Evolutionary conservation across 1,284 basidiomycete genomes (phyloP), one percentile per base, ranked within the genome.

Genomic region (Moesziomyces antarcticus): DNA sequence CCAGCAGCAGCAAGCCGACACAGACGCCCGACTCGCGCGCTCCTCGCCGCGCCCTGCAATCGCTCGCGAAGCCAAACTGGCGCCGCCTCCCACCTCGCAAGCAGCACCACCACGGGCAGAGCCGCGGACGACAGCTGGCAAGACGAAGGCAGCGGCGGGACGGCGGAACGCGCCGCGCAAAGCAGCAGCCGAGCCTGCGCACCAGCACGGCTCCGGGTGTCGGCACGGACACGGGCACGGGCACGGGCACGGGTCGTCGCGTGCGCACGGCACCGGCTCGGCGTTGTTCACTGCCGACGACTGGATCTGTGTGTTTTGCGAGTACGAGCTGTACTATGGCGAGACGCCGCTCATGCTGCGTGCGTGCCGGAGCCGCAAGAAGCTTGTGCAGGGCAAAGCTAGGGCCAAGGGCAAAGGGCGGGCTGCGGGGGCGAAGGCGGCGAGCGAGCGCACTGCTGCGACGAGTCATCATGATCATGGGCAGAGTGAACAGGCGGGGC

Each of bases 221-320:
- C 13, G 35, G 13, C 59, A 58, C 57, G 45, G 51, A 56, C n/a
- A 30, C 30, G 59, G 56, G 5, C 64, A 60, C 14, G 40, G 50
- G 30, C 46, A 56, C 27, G 47, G 47, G 14, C 46, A 48, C 44
- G 37, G 46, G 10, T 14, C 35, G 14, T 16, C 13, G 11, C 50
- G 37, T 42, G 14, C 37, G 42, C 47, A 35, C 24, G 67, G 50
- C 27, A 52, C 47, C n/a, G 55, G 62, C 51, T 70, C 72, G 14
- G 73, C 56, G 22, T 54, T 56, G 56, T 80, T 65, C 59, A 73
- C 57, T 21, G 30, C 45, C 10, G 73, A 71, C 27, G 78, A 80
- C 35, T 84, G 81, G 81, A 65, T 85, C 35, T 85, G 85, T 63
- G 24, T 80, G 7, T 84, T 85, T 56, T 85, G 85, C 77, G 85